Base-by-base conservation (phyloP, 2,329 filamentous ascomycete genomes). In the Sclerotinia trifoliorum region DNA sequence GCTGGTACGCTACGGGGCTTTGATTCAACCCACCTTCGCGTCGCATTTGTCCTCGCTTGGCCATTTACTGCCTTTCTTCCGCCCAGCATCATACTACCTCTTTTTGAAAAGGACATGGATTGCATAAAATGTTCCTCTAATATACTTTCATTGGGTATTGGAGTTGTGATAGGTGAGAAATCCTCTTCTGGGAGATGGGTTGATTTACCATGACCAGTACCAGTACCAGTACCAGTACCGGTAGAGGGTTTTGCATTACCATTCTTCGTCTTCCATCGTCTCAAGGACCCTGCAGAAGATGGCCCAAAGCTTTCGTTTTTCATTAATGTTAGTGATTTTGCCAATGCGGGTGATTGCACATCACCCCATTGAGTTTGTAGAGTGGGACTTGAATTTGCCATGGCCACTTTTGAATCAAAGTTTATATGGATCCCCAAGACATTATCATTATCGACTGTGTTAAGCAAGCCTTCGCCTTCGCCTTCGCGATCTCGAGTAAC, bases 21-120 rank as follows among this genome's bases (percentile, higher is more conserved):
- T 42, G 19, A 35, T 56, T 19, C 54, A 56, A 69, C 72, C 54
- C 69, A 74, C 75, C 73, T 75, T 69, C 71, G 68, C n/a, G 70
- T 70, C 29, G 55, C 71, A 70, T 72, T 69, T 57, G 48, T 54
- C 11, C 75, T 69, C 51, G 68, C 70, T 52, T 76, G 74, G 2
- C 66, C 69, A 70, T 74, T 73, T 2, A 73, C 70, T 35, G 70
- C 75, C 62, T 76, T 78, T 75, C 83, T 83, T 65, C 81, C 83
- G 70, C 83, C 82, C 75, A 88, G 82, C 82, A 89, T 86, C 74
- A 89, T 80, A 78, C 86, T 89, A 72, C 87, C 87, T 73, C 87
- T 82, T 71, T 87, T 87, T 68, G 86, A 88, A 75, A 89, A 89
- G 72, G 82, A 82, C 72, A 89, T 78, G 67, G 81, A 80, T 71